Conservation (phyloP, 371 early-diverging fungal genomes). For the Apophysomyces trapeziformis region DNA sequence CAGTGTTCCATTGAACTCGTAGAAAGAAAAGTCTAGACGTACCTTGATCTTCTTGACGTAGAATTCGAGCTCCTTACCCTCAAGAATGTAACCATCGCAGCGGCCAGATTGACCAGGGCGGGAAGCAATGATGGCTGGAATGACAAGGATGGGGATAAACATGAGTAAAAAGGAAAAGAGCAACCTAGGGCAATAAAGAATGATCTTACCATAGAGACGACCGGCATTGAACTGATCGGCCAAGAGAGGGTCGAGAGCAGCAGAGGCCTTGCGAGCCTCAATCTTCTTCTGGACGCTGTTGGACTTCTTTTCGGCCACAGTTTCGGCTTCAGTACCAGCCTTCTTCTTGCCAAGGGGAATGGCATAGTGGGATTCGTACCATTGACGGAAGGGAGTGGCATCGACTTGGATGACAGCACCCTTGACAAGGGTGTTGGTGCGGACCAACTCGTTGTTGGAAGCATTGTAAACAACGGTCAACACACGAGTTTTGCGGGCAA, state of each 20-base stretch:
- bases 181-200: no score
- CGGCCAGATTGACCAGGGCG: conserved; percentile 99
- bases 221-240: no score
- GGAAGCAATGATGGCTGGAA: conserved; percentile 79
- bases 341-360: conserved; percentile 83
- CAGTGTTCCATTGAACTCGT: no score
- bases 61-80: conserved; percentile 96
- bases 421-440: conserved; percentile 99
- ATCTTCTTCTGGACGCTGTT: no score
- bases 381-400: conserved; percentile 96
- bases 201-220: no score
- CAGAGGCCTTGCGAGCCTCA: no score
- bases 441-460: conserved; percentile 43
- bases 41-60: conserved; percentile 24
- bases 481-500: conserved; percentile 50
- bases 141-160: neutral
- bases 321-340: conserved; percentile 7
- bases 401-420: conserved; percentile 96
- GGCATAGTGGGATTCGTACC: conserved; percentile 95
- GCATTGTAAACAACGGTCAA: conserved; percentile 55
- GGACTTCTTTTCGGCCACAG: no score
- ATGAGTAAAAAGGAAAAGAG: neutral
- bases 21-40: conserved; percentile 56
- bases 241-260: no score
- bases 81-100: conserved; percentile 96